Percentiles rank a stretch among this genome's conserved stretches.
phyloP scores from a whole-genome alignment of 148 eudicot genomes.

The Vaccinium darrowii region DNA sequence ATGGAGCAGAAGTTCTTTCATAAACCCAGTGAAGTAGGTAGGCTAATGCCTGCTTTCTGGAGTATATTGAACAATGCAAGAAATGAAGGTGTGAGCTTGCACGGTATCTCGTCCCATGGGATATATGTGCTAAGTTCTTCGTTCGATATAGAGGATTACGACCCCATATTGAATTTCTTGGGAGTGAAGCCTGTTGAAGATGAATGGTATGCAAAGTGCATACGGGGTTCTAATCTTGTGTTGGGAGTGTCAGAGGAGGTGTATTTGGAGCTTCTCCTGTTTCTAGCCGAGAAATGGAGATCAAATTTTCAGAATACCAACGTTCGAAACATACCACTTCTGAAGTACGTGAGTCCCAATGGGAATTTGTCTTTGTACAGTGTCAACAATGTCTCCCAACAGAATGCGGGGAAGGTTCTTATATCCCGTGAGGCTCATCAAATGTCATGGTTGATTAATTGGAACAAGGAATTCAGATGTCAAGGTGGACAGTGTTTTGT shows the following conservation, averaged over 20 bases:
- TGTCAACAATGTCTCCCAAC: slow-evolving; percentile 10
- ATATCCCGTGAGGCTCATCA: neutral
- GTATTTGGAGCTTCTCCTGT: slow-evolving; percentile 49
- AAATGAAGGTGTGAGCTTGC: slow-evolving; percentile 36
- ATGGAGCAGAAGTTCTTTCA: slow-evolving; percentile 43
- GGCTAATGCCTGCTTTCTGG: slow-evolving; percentile 56
- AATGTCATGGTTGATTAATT: slow-evolving; percentile 31
- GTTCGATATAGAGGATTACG: slow-evolving; percentile 43
- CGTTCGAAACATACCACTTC: slow-evolving; percentile 36
- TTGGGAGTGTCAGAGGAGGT: slow-evolving; percentile 38
- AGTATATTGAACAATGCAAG: slow-evolving; percentile 42
- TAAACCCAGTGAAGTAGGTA: slow-evolving; percentile 56
- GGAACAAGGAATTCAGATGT: slow-evolving; percentile 28
- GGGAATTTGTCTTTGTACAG: slow-evolving; percentile 35
- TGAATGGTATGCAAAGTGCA: slow-evolving; percentile 66
- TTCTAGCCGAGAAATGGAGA: slow-evolving; percentile 47
- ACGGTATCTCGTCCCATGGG: slow-evolving; percentile 58
- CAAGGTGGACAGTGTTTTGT: slow-evolving; percentile 7
- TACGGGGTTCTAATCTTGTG: slow-evolving; percentile 52
- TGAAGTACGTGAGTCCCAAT: slow-evolving; percentile 43
- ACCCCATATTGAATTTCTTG: slow-evolving; percentile 41
- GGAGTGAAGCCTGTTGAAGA: slow-evolving; percentile 36
- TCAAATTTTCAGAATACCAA: slow-evolving; percentile 29
- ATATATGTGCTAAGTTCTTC: slow-evolving; percentile 42
- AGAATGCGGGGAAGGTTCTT: neutral